phyloP scores from a whole-genome alignment of 192 early-diverging fungal genomes.

The Ramicandelaber brevisporus region DNA sequence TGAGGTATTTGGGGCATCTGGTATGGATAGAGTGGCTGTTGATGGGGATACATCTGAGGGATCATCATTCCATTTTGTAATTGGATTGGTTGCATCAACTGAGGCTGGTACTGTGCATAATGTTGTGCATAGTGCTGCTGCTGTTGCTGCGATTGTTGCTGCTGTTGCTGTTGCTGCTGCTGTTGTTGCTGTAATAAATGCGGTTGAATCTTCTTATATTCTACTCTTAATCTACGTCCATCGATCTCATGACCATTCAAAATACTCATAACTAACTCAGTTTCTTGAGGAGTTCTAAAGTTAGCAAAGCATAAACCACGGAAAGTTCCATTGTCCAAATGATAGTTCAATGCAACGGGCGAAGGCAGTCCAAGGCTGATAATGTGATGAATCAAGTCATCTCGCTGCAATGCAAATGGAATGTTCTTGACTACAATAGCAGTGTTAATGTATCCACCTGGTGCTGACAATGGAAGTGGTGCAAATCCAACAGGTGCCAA shows the following conservation, averaged over 20 bases:
- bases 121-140: no score
- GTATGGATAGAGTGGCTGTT: no score
- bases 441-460: constrained; percentile 42
- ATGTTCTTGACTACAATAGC: constrained; percentile 70
- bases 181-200: no score
- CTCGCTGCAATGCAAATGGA: constrained; percentile 51
- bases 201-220: constrained; percentile 63
- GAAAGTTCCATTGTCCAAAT: constrained; percentile 56
- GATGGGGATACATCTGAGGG: no score
- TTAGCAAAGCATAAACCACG: constrained; percentile 62
- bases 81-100: no score
- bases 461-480: no score
- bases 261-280: constrained; percentile 31
- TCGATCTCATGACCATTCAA: constrained; percentile 44
- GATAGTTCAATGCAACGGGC: constrained; percentile 63
- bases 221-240: constrained; percentile 49
- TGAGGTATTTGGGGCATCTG: no score
- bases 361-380: constrained; percentile 37
- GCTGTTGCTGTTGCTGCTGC: no score
- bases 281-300: constrained; percentile 49
- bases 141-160: no score
- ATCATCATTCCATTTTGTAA: no score
- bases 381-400: constrained; percentile 39
- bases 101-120: no score
- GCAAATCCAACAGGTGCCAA: no score